These are phyloP conservation scores for Trifolium dubium DNA, from an alignment of 306 rosid species.

Conservation along the genomic window DNA sequence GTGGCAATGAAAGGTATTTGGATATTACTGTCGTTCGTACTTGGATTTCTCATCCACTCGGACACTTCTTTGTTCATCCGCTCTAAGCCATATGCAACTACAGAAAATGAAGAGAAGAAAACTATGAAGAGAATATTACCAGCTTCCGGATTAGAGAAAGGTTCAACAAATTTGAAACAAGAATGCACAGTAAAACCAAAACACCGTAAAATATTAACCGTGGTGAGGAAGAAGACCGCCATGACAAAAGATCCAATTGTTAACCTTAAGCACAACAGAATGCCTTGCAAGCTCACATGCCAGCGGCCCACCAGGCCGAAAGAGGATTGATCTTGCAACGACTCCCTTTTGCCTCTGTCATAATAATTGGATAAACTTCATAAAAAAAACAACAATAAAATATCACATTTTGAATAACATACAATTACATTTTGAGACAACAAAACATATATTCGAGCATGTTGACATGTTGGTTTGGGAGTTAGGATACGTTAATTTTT, in stretches of 20 bases:
- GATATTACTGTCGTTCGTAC: conserved; percentile 46
- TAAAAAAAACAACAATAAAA: conserved; percentile 50
- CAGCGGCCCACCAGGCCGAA: conserved; percentile 82
- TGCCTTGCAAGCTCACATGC: conserved; percentile 81
- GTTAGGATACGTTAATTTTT: background rate
- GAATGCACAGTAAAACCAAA: conserved; percentile 28
- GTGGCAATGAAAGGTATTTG: conserved; percentile 81
- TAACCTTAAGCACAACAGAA: conserved; percentile 85
- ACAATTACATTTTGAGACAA: conserved; percentile 19
- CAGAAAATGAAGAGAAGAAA: conserved; percentile 26
- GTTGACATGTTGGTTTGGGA: background rate
- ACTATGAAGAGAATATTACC: conserved; percentile 35
- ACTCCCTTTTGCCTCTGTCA: conserved; percentile 97
- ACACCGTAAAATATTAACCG: conserved; percentile 56
- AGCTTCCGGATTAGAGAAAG: conserved; percentile 38
- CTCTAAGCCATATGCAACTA: conserved; percentile 87
- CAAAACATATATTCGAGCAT: background rate
- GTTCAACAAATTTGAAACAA: conserved; percentile 36
- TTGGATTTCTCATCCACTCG: conserved; percentile 80
- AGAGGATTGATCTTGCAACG: conserved; percentile 81
- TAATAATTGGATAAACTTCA: conserved; percentile 56
- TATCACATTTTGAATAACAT: conserved; percentile 24
- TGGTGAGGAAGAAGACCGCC: conserved; percentile 99
- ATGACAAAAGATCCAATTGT: conserved; percentile 97
- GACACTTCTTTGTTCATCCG: conserved; percentile 88